A percentile compares a stretch with the other conserved stretches of the same genome.
Evolutionary conservation across 1,284 basidiomycete genomes (phyloP).

Genomic region (Wallemia mellicola): DNA sequence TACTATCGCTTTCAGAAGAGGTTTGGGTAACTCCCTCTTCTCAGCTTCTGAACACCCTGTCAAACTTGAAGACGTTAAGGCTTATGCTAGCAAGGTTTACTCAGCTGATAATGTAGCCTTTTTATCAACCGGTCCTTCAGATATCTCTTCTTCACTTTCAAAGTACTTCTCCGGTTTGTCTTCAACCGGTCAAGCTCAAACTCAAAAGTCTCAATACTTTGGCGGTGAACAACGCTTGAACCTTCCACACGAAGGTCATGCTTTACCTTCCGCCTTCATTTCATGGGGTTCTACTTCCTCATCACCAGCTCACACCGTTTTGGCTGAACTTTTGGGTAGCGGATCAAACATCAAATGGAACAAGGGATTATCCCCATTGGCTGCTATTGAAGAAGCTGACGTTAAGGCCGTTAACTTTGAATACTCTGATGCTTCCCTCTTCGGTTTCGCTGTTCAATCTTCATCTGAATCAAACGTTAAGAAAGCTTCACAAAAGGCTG

Average conservation of each 20-base stretch:
- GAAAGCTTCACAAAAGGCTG: conserved; percentile 48
- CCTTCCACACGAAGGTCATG: conserved; percentile 18
- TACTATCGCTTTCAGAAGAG: conserved; percentile 57
- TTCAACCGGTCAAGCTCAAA: conserved; percentile 16
- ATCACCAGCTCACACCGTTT: conserved; percentile 26
- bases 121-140: conserved; percentile 36
- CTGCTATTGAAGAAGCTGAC: conserved; percentile 17
- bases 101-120: conserved; percentile 49
- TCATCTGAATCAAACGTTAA: conserved; percentile 38
- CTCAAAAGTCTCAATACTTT: conserved; percentile 28
- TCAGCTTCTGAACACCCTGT: conserved; percentile 36
- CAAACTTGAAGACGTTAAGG: conserved; percentile 32
- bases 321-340: conserved; percentile 36
- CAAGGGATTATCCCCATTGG: conserved; percentile 33
- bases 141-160: conserved; percentile 35
- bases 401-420: conserved; percentile 44
- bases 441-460: conserved; percentile 46
- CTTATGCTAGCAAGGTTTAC: conserved; percentile 40
- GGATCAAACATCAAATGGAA: conserved; percentile 61
- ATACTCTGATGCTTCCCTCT: conserved; percentile 65
- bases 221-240: conserved; percentile 55
- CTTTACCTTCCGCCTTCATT: conserved; percentile 40
- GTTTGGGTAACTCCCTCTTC: conserved; percentile 65
- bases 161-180: conserved; percentile 14
- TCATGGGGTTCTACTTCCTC: conserved; percentile 34